These are phyloP conservation scores for Panellus pusillus DNA, from an alignment of 768 basidiomycete species.

Conservation along the genomic window DNA sequence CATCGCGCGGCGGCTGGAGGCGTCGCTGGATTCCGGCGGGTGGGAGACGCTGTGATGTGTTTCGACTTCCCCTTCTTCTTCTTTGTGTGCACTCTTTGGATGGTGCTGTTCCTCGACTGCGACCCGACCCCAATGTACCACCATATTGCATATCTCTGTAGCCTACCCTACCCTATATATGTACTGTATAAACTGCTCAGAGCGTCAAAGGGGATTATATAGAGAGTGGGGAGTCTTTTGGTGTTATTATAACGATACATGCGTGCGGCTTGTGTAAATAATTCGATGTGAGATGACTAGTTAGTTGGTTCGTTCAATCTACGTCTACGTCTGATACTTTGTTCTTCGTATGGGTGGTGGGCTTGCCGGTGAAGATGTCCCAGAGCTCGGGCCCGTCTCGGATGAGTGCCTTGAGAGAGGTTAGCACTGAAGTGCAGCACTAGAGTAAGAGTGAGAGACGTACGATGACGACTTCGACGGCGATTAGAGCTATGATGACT, in stretches of 20 bases:
- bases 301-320: no score
- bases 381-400: constrained; percentile 79
- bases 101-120: no score
- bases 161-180: background rate
- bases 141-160: constrained; percentile 1
- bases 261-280: no score
- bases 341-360: no score
- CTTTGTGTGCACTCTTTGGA: background rate
- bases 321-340: no score
- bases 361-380: constrained; percentile 46
- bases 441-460: constrained; percentile 25
- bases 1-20: constrained; percentile 86
- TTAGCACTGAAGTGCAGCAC: no score
- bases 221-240: no score
- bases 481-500: constrained; percentile 92
- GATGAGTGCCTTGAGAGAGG: constrained; percentile 57
- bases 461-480: constrained; percentile 92
- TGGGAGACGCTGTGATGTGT: constrained; percentile 76
- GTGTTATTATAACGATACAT: no score
- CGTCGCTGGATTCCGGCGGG: constrained; percentile 85
- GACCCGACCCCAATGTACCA: background rate
- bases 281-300: no score
- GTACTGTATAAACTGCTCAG: constrained; percentile 6
- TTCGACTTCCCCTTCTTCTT: no score
- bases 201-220: no score